Evolutionary conservation across 441 rosid genomes (phyloP).

Genomic region (Breynia disticha): DNA sequence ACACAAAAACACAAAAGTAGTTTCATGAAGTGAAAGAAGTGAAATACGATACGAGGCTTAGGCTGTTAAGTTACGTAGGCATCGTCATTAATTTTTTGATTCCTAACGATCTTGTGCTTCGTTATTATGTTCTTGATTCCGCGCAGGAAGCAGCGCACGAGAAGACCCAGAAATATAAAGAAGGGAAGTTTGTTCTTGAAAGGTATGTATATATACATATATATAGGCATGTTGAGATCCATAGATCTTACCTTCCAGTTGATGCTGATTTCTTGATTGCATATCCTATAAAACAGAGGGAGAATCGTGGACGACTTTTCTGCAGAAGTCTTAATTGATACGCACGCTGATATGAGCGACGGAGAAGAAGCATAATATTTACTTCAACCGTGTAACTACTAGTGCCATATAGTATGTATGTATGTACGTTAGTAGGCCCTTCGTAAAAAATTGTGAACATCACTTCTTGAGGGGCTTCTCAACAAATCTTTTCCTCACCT

Average conservation of each 20-base stretch:
- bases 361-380: slow-evolving; percentile 40
- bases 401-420: not conserved
- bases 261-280: not conserved
- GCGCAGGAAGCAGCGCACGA: slow-evolving; percentile 68
- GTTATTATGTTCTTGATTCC: slow-evolving; percentile 2
- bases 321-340: slow-evolving; percentile 49
- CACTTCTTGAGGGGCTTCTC: too few species aligned
- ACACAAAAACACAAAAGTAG: not conserved
- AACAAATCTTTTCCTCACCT: too few species aligned
- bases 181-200: slow-evolving; percentile 73
- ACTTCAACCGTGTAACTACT: not conserved
- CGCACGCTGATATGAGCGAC: slow-evolving; percentile 45
- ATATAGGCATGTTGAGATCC: not conserved
- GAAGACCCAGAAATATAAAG: slow-evolving; percentile 65
- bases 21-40: not conserved
- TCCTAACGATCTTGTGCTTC: not conserved
- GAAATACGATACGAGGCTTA: too few species aligned
- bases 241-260: slow-evolving; percentile 3
- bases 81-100: too few species aligned
- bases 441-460: too few species aligned
- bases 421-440: too few species aligned
- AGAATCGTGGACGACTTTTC: slow-evolving; percentile 69
- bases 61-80: too few species aligned
- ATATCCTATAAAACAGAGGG: slow-evolving; percentile 33
- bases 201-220: slow-evolving; percentile 36